A percentile compares a stretch with the other conserved stretches of the same genome.
phyloP scores from a whole-genome alignment of 371 early-diverging fungal genomes.

The Apophysomyces elegans region DNA sequence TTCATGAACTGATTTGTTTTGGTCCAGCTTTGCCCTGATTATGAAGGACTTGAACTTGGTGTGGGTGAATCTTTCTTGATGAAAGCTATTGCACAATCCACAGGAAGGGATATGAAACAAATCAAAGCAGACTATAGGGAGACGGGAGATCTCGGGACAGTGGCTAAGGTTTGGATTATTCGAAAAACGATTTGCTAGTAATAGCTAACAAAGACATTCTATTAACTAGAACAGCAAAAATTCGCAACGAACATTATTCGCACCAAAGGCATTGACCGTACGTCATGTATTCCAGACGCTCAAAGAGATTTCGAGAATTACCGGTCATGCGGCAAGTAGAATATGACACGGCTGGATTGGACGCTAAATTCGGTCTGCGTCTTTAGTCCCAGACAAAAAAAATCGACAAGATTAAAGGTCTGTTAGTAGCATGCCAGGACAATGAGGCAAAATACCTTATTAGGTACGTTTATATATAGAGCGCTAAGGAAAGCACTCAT shows the following conservation, averaged over 20 bases:
- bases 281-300: conserved; percentile 85
- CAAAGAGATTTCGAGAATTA: conserved; percentile 83
- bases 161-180: conserved; percentile 72
- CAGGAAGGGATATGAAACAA: conserved; percentile 74
- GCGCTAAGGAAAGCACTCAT: background rate
- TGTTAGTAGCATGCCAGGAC: conserved; percentile 85
- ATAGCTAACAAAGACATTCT: background rate
- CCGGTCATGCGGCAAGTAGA: conserved; percentile 72
- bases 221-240: conserved; percentile 68
- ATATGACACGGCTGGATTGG: background rate
- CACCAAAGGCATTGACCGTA: conserved; percentile 83
- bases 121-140: conserved; percentile 82
- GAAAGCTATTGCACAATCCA: conserved; percentile 92
- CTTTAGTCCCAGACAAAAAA: conserved; percentile 78
- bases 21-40: conserved; percentile 87
- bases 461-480: conserved; percentile 45
- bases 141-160: conserved; percentile 92
- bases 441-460: conserved; percentile 95
- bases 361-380: no score
- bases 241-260: conserved; percentile 77
- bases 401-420: conserved; percentile 79
- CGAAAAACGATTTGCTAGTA: background rate
- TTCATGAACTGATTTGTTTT: background rate
- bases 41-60: conserved; percentile 96
- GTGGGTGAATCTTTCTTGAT: conserved; percentile 94